Percentiles rank a stretch among this genome's conserved stretches.
Evolutionary conservation across 257 asterid genomes (phyloP).

Genomic region (Cinchona pubescens): DNA sequence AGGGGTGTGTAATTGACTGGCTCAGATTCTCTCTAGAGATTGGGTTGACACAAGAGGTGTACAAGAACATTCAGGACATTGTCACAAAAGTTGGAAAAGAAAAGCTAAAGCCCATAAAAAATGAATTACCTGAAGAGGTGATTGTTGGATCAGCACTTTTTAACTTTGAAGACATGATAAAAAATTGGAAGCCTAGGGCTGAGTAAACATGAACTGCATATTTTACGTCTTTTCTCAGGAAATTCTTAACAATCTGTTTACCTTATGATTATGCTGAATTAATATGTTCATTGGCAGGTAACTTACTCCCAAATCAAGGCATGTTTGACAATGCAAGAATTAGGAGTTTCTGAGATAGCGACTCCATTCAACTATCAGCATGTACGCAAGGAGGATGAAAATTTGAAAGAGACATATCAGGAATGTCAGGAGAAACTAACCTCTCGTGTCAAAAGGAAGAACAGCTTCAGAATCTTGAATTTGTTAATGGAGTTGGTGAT

Average conservation of each 20-base stretch:
- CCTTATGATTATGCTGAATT: neutral
- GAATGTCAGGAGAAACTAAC: constrained; percentile 20
- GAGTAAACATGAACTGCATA: neutral
- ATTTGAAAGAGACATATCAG: constrained; percentile 25
- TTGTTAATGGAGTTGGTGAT: constrained; percentile 11
- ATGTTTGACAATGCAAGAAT: constrained; percentile 57
- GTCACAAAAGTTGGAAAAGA: constrained; percentile 69
- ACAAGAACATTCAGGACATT: constrained; percentile 43
- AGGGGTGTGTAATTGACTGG: constrained; percentile 73
- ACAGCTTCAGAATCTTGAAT: constrained; percentile 15
- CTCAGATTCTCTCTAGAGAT: constrained; percentile 60
- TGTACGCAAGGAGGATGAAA: constrained; percentile 27
- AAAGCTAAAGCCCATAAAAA: constrained; percentile 77
- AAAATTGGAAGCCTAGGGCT: constrained; percentile 2
- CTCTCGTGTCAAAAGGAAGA: constrained; percentile 17
- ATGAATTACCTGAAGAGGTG: constrained; percentile 88
- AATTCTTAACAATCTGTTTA: neutral
- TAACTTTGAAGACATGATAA: neutral
- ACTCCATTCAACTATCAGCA: constrained; percentile 30
- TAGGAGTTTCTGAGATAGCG: constrained; percentile 38
- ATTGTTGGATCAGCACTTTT: constrained; percentile 13
- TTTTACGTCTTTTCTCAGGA: neutral
- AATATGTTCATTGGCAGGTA: constrained; percentile 39
- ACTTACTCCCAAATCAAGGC: constrained; percentile 64
- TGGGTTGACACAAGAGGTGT: constrained; percentile 52